phyloP scores from a whole-genome alignment of 169 alveolate species.

The Besnoitia besnoiti region DNA sequence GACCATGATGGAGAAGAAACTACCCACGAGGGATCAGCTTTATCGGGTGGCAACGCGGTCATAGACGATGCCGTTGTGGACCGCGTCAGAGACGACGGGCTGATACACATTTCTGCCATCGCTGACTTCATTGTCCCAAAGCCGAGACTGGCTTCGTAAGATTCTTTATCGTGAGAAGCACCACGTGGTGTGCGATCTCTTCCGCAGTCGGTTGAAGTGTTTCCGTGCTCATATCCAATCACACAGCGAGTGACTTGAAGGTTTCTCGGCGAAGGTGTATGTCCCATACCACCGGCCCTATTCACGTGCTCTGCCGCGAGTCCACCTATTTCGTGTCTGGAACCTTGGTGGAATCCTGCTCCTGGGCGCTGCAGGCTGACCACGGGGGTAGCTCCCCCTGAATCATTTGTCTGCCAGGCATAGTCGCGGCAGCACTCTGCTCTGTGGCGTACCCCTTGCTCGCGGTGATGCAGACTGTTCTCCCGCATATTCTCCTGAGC shows the following conservation, averaged over 20 bases:
- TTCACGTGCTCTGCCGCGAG: background rate
- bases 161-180: background rate
- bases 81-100: background rate
- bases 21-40: background rate
- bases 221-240: background rate
- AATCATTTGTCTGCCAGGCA: background rate
- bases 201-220: background rate
- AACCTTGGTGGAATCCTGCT: background rate
- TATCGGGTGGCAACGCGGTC: background rate
- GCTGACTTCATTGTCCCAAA: background rate
- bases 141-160: background rate
- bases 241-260: background rate
- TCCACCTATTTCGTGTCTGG: background rate
- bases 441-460: background rate
- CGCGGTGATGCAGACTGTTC: background rate
- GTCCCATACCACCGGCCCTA: background rate
- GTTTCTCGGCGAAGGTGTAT: background rate
- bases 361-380: background rate
- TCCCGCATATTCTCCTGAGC: background rate
- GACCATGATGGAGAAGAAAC: background rate
- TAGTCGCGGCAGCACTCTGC: background rate
- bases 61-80: background rate
- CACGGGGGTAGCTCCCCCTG: background rate
- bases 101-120: background rate
- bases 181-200: background rate